These are phyloP conservation scores for Phytopythium chamaehyphon DNA, from an alignment of 352 stramenopile species.

Conservation along the genomic window DNA sequence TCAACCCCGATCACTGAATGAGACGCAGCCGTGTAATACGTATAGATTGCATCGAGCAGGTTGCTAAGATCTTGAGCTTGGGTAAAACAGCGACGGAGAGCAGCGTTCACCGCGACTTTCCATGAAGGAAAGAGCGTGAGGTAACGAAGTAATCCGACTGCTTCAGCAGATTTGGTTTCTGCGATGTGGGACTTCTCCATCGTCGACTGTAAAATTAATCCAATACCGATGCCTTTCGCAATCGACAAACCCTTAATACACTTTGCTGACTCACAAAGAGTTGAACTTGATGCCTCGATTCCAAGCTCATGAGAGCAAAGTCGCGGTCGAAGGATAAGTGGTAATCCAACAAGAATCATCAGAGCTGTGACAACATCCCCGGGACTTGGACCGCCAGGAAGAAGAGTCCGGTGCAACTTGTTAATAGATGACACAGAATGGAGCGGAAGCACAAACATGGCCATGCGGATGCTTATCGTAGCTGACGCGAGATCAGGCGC, in stretches of 20 bases:
- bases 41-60: constrained; percentile 56
- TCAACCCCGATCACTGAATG: neutral
- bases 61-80: constrained; percentile 46
- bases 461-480: constrained; percentile 77
- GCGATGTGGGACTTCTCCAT: constrained; percentile 54
- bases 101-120: constrained; percentile 75
- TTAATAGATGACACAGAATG: constrained; percentile 77
- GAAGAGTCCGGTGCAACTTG: constrained; percentile 43
- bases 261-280: constrained; percentile 54
- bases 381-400: constrained; percentile 15
- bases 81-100: constrained; percentile 43
- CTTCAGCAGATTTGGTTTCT: constrained; percentile 56
- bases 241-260: constrained; percentile 56
- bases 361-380: constrained; percentile 51
- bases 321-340: constrained; percentile 55
- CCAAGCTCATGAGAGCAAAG: constrained; percentile 81
- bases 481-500: constrained; percentile 57
- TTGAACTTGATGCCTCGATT: constrained; percentile 61
- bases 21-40: constrained; percentile 59
- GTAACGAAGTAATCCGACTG: constrained; percentile 63
- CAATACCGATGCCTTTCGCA: constrained; percentile 24
- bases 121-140: constrained; percentile 73
- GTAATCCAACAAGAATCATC: constrained; percentile 59
- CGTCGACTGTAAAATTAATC: constrained; percentile 20
- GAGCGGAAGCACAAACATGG: constrained; percentile 78